Evolutionary conservation across 306 rosid species (phyloP).

Genomic region (Abrus pulchellus): DNA sequence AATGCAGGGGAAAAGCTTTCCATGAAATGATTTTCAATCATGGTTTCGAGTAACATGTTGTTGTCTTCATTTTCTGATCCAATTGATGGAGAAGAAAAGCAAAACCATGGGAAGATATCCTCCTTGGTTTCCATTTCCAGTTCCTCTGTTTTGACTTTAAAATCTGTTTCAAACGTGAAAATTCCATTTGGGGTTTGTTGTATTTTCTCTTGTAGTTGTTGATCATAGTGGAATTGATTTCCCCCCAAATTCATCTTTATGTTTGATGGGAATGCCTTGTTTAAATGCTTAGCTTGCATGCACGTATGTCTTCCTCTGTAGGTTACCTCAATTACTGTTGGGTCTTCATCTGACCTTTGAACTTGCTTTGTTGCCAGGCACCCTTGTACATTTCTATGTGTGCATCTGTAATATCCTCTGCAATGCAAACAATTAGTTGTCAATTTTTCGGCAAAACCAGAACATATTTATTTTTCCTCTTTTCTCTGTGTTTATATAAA

Average conservation of each 20-base stretch:
- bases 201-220: conserved; percentile 24
- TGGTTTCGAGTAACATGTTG: conserved; percentile 46
- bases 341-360: conserved; percentile 70
- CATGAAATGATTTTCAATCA: conserved; percentile 49
- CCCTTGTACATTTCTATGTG: conserved; percentile 64
- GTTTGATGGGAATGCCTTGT: conserved; percentile 39
- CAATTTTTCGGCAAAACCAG: neutral
- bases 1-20: conserved; percentile 45
- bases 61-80: conserved; percentile 51
- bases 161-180: conserved; percentile 49
- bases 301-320: conserved; percentile 75
- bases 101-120: conserved; percentile 55
- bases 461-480: neutral
- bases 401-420: conserved; percentile 88
- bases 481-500: neutral
- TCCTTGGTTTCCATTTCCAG: conserved; percentile 47
- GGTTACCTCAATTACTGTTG: conserved; percentile 55
- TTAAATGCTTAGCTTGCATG: conserved; percentile 48
- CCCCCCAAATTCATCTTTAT: conserved; percentile 36
- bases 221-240: conserved; percentile 33
- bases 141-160: conserved; percentile 52
- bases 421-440: conserved; percentile 29
- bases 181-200: conserved; percentile 36
- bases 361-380: conserved; percentile 85
- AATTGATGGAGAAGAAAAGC: conserved; percentile 50